Evolutionary conservation across 176 grass and related monocot species (phyloP).

Genomic region (Aegilops speltoides): DNA sequence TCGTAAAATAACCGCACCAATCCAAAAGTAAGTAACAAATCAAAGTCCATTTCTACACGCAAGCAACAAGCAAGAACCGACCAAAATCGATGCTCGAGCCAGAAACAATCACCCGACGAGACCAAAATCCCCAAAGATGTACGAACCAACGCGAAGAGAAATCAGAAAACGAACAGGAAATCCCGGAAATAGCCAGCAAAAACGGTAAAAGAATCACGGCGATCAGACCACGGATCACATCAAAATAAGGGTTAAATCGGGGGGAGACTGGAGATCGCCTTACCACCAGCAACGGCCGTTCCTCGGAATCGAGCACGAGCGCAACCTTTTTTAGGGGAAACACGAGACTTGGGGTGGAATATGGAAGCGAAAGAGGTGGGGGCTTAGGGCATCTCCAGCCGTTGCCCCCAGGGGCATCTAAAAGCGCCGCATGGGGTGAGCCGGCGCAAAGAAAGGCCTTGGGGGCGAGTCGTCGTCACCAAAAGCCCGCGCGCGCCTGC

Average conservation of each 20-base stretch:
- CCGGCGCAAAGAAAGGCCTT: no score
- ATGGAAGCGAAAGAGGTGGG: not conserved
- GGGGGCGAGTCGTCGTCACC: no score
- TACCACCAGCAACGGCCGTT: conserved; percentile 32
- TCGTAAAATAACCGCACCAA: not conserved
- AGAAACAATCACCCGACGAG: not conserved
- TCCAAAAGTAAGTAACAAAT: not conserved
- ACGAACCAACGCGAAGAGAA: not conserved
- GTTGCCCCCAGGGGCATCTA: no score
- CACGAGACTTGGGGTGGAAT: not conserved
- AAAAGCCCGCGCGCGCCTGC: no score
- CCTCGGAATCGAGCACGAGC: conserved; percentile 25
- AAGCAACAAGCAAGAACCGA: not conserved
- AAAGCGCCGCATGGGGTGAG: no score
- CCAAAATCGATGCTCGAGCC: conserved; percentile 2
- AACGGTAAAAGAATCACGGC: not conserved
- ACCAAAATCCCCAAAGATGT: not conserved
- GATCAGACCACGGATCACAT: not conserved
- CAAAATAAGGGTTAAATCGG: not conserved
- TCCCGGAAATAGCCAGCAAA: conserved; percentile 4
- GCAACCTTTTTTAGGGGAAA: not conserved
- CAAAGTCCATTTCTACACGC: not conserved
- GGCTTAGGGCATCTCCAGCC: no score
- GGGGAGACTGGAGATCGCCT: not conserved
- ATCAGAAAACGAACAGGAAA: not conserved